Evolutionary conservation across 768 basidiomycete species (phyloP).

Genomic region (Antrodiella citrinella): DNA sequence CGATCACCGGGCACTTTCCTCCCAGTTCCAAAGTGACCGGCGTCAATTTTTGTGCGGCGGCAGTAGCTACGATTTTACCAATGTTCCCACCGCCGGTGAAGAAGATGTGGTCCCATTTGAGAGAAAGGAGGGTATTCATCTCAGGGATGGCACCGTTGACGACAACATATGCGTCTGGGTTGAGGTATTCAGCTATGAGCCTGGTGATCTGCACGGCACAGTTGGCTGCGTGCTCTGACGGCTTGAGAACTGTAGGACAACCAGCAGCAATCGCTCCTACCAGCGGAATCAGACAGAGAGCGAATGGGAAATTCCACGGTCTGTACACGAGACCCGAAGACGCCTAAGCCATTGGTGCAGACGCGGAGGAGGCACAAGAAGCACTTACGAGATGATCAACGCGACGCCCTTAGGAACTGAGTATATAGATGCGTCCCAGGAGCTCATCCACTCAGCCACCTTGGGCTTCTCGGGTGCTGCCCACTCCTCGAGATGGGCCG

Average conservation of each 20-base stretch:
- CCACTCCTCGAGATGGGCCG: constrained; percentile 53
- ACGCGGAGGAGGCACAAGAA: no score
- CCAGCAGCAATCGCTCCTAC: constrained; percentile 71
- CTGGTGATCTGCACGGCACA: constrained; percentile 41
- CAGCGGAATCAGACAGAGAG: constrained; percentile 46
- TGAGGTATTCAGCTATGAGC: constrained; percentile 49
- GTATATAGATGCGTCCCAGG: constrained; percentile 45
- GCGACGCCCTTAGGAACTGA: constrained; percentile 54
- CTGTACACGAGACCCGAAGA: no score
- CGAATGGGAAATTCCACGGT: constrained; percentile 60
- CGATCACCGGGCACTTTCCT: constrained; percentile 39
- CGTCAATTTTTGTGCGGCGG: constrained; percentile 34
- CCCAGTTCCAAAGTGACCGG: constrained; percentile 34
- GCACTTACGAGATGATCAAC: constrained; percentile 51
- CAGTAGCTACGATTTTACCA: constrained; percentile 30
- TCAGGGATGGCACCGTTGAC: constrained; percentile 39
- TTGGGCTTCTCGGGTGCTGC: constrained; percentile 33
- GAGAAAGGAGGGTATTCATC: constrained; percentile 24
- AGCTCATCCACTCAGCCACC: constrained; percentile 32
- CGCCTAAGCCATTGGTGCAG: no score
- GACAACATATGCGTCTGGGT: constrained; percentile 40
- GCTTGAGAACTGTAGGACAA: constrained; percentile 55
- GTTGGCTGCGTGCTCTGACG: constrained; percentile 50
- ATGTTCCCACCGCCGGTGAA: constrained; percentile 27
- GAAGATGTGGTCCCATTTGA: constrained; percentile 31